These are phyloP conservation scores for Xylaria telfairii DNA, from an alignment of 495 filamentous ascomycete species.

Conservation along the genomic window DNA sequence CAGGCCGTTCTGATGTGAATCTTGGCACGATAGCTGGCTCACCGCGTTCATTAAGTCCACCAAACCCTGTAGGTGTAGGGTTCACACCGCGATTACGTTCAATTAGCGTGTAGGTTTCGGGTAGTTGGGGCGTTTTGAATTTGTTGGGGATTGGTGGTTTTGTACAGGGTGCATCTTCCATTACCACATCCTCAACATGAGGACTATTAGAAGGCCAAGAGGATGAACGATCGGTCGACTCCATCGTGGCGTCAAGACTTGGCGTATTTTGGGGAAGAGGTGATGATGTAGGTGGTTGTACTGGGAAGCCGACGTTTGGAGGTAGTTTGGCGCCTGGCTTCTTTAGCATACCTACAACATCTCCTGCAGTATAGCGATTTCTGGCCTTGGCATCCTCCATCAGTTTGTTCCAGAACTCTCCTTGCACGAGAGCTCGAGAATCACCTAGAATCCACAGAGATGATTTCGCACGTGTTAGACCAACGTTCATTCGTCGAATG, in stretches of 20 bases:
- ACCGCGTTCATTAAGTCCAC: slow-evolving; percentile 36
- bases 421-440: slow-evolving; percentile 80
- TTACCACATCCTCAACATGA: slow-evolving; percentile 34
- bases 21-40: slow-evolving; percentile 30
- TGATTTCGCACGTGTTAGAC: slow-evolving; percentile 92
- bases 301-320: slow-evolving; percentile 24
- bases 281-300: slow-evolving; percentile 10
- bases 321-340: slow-evolving; percentile 38
- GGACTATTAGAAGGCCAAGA: not conserved
- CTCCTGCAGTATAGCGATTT: slow-evolving; percentile 75
- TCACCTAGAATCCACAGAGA: slow-evolving; percentile 96
- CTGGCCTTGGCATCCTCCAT: slow-evolving; percentile 79
- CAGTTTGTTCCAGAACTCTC: slow-evolving; percentile 86
- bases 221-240: not conserved
- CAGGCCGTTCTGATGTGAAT: slow-evolving; percentile 30
- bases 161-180: slow-evolving; percentile 35
- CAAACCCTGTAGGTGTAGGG: slow-evolving; percentile 16
- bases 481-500: slow-evolving; percentile 99
- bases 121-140: slow-evolving; percentile 33
- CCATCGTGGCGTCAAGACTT: not conserved
- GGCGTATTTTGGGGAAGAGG: not conserved
- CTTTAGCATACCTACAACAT: slow-evolving; percentile 57
- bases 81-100: slow-evolving; percentile 22
- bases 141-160: slow-evolving; percentile 30
- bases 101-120: slow-evolving; percentile 34